Conservation (phyloP, 352 stramenopile genomes). For the Pythium insidiosum region DNA sequence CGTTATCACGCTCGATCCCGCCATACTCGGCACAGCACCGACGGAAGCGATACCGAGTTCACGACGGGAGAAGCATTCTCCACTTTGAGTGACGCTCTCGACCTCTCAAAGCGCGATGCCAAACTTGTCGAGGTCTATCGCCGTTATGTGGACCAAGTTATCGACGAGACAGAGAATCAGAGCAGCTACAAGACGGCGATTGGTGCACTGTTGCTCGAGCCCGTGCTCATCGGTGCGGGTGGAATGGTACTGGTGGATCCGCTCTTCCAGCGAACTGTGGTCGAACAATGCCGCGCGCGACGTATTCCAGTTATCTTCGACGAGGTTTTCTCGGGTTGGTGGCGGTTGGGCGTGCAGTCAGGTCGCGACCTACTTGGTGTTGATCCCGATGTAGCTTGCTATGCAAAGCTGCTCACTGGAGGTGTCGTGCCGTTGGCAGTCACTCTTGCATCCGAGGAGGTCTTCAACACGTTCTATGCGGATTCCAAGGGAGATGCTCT, state of each 20-base stretch:
- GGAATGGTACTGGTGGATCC: constrained; percentile 90
- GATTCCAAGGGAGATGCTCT: constrained; percentile 82
- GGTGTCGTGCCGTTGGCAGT: constrained; percentile 82
- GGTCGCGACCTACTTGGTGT: constrained; percentile 77
- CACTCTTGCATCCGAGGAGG: constrained; percentile 81
- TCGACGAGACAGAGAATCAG: constrained; percentile 33
- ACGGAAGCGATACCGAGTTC: constrained; percentile 8
- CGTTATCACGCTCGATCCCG: constrained; percentile 39
- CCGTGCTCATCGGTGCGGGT: constrained; percentile 83
- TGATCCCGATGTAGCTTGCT: constrained; percentile 87
- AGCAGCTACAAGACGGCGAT: constrained; percentile 27
- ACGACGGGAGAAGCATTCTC: no score
- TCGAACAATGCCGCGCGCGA: constrained; percentile 60
- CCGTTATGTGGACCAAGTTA: constrained; percentile 47
- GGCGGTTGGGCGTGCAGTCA: constrained; percentile 83
- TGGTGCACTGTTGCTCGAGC: constrained; percentile 82
- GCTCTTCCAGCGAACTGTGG: constrained; percentile 87
- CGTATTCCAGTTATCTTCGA: constrained; percentile 90
- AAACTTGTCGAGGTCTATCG: constrained; percentile 43
- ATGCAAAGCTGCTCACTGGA: constrained; percentile 89
- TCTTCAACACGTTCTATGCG: constrained; percentile 88
- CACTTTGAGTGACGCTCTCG: constrained; percentile 48
- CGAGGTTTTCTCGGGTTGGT: constrained; percentile 89
- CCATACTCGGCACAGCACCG: no score
- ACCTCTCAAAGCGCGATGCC: constrained; percentile 26